Evolutionary conservation across 306 rosid genomes (phyloP).

Genomic region (Purshia tridentata): DNA sequence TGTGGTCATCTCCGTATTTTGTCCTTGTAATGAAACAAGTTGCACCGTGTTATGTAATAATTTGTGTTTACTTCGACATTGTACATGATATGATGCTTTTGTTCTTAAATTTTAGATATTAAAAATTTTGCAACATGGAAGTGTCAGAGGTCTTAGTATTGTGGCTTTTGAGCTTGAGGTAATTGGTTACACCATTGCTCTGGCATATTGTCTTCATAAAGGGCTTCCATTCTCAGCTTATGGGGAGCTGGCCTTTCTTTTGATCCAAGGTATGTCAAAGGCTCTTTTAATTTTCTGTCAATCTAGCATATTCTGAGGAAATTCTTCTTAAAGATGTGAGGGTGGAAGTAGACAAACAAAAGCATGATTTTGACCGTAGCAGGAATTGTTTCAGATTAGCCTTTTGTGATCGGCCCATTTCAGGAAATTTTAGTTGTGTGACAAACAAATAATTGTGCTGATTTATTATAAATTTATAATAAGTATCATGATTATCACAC

Average conservation of each 20-base stretch:
- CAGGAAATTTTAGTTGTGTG: not conserved
- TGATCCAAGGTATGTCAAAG: conserved; percentile 63
- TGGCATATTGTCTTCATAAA: conserved; percentile 88
- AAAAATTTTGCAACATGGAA: conserved; percentile 63
- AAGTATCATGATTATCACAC: not conserved
- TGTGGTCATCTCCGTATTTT: not conserved
- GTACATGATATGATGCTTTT: not conserved
- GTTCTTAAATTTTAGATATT: conserved; percentile 51
- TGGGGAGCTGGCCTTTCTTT: conserved; percentile 84
- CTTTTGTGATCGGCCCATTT: not conserved
- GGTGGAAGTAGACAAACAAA: not conserved
- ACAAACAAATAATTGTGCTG: not conserved
- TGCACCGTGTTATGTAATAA: not conserved
- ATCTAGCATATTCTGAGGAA: not conserved
- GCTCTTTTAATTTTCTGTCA: conserved; percentile 6
- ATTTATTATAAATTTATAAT: not conserved
- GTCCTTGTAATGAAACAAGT: not conserved
- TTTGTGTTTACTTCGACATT: not conserved
- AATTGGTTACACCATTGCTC: conserved; percentile 77
- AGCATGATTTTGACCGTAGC: not conserved
- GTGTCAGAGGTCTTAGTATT: conserved; percentile 87
- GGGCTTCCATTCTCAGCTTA: conserved; percentile 94
- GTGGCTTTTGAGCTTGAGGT: conserved; percentile 85
- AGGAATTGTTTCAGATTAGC: not conserved
- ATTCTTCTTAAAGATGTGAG: not conserved